phyloP scores from a whole-genome alignment of 2,329 filamentous ascomycete genomes.

The Stylonectria norvegica region DNA sequence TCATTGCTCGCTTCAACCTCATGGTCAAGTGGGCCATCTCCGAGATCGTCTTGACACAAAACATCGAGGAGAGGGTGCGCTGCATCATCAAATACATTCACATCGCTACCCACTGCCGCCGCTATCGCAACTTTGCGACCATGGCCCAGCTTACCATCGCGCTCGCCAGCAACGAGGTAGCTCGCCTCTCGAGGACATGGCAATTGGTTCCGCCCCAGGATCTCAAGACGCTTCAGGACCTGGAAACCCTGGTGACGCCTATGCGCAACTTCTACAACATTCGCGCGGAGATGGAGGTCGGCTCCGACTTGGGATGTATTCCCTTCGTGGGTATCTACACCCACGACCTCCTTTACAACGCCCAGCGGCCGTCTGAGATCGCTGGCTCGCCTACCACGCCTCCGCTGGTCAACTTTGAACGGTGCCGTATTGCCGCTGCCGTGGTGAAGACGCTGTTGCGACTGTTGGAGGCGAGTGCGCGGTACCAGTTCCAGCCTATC shows the following conservation, averaged over 20 bases:
- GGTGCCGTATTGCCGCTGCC: slow-evolving; percentile 69
- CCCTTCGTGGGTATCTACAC: slow-evolving; percentile 83
- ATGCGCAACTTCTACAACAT: slow-evolving; percentile 75
- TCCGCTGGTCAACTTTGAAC: slow-evolving; percentile 78
- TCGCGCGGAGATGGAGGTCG: slow-evolving; percentile 73
- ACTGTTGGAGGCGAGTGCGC: slow-evolving; percentile 73
- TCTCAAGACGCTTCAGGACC: slow-evolving; percentile 60
- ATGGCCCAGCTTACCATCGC: slow-evolving; percentile 79
- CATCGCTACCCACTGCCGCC: slow-evolving; percentile 71
- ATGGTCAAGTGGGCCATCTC: slow-evolving; percentile 86
- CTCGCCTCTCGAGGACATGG: slow-evolving; percentile 69
- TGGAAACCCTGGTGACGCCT: slow-evolving; percentile 72
- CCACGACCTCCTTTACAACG: slow-evolving; percentile 78
- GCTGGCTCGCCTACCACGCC: slow-evolving; percentile 63
- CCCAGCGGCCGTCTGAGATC: slow-evolving; percentile 73
- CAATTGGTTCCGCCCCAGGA: slow-evolving; percentile 63
- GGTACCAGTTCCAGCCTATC: slow-evolving; percentile 70
- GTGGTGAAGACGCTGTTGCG: slow-evolving; percentile 77
- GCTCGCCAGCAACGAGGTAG: slow-evolving; percentile 68
- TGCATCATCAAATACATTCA: slow-evolving; percentile 81
- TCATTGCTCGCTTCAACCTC: slow-evolving; percentile 82
- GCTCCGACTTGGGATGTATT: slow-evolving; percentile 69
- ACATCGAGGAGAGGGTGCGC: slow-evolving; percentile 67
- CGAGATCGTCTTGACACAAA: slow-evolving; percentile 70
- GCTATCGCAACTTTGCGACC: slow-evolving; percentile 78